These are phyloP conservation scores for Scopulariopsis brevicaulis DNA, from an alignment of 2,329 filamentous ascomycete species.

Conservation along the genomic window DNA sequence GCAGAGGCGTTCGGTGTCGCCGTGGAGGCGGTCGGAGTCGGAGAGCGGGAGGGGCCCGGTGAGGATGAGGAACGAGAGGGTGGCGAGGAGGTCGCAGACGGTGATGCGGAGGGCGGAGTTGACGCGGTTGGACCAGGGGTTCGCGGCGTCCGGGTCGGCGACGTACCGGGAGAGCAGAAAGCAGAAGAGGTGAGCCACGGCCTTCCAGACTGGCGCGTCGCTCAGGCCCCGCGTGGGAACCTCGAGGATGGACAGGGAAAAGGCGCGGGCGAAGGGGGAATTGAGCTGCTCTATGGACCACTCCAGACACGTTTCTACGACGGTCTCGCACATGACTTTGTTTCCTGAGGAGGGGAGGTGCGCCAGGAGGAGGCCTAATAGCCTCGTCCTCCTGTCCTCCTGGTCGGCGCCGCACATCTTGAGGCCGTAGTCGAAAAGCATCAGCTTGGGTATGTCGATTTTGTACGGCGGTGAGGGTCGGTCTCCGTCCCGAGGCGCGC, in stretches of 20 bases:
- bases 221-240: not conserved
- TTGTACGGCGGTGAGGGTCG: not conserved
- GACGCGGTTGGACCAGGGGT: not conserved
- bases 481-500: not conserved
- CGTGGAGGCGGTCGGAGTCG: not conserved
- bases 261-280: not conserved
- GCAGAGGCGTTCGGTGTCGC: not conserved
- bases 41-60: not conserved
- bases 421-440: not conserved
- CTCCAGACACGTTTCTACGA: not conserved
- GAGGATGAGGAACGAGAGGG: not conserved
- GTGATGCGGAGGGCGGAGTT: not conserved
- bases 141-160: not conserved
- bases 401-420: not conserved
- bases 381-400: not conserved
- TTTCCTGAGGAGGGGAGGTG: not conserved
- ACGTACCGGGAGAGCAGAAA: not conserved
- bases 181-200: not conserved
- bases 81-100: not conserved
- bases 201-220: not conserved
- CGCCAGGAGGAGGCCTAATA: not conserved
- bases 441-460: not conserved
- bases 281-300: not conserved
- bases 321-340: not conserved
- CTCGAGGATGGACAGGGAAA: not conserved